phyloP scores from a whole-genome alignment of 164 flowering plant species.

The Sextonia rubra region DNA sequence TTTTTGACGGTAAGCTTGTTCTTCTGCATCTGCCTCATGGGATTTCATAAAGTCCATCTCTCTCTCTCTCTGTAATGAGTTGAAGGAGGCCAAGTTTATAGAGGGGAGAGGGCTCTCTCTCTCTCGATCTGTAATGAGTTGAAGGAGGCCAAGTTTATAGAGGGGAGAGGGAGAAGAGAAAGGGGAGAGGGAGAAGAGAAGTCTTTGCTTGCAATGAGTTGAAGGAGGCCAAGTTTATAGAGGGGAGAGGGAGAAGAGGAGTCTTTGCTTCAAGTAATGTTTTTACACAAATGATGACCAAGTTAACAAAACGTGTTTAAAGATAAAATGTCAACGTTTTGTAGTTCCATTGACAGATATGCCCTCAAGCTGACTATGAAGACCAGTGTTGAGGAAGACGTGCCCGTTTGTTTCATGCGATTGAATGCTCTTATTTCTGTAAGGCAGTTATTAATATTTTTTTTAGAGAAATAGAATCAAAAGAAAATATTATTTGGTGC shows the following conservation, averaged over 20 bases:
- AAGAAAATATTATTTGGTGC: too few species aligned
- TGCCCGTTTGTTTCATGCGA: too few species aligned
- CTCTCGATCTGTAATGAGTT: neutral
- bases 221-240: neutral
- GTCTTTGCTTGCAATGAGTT: neutral
- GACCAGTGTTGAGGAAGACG: too few species aligned
- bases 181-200: too few species aligned
- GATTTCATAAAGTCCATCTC: slow-evolving; percentile 46
- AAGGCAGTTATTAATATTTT: too few species aligned
- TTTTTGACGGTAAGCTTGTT: slow-evolving; percentile 29
- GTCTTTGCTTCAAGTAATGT: neutral
- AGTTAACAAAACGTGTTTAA: neutral
- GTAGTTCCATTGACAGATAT: neutral
- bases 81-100: neutral
- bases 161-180: too few species aligned
- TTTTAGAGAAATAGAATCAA: too few species aligned
- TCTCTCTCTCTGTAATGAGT: neutral
- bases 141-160: neutral
- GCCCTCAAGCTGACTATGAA: neutral
- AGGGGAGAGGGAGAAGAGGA: neutral
- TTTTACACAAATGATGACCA: neutral
- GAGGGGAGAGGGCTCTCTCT: neutral
- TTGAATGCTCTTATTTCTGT: too few species aligned
- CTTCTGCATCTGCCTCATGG: slow-evolving; percentile 54
- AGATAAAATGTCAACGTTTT: too few species aligned